A percentile compares a stretch with the other conserved stretches of the same genome.
Conservation (phyloP, 169 alveolate species). For the Plasmodium relictum region DNA sequence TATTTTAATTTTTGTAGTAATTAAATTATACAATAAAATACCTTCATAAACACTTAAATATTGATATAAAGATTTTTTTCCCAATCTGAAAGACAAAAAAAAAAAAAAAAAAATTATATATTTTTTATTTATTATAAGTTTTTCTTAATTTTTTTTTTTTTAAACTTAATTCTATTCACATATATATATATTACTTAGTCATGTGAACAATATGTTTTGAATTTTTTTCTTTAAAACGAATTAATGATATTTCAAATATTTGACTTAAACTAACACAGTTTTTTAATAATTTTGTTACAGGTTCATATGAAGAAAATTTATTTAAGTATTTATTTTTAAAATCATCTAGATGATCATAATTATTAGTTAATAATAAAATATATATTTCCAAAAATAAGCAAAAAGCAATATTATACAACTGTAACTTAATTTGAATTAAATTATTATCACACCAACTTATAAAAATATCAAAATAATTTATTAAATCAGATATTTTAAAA, state of each 20-base stretch:
- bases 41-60: conserved; percentile 71
- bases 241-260: conserved; percentile 64
- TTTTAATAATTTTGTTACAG: conserved; percentile 48
- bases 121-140: background rate
- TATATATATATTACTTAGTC: conserved; percentile 40
- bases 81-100: conserved; percentile 26
- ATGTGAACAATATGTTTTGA: conserved; percentile 57
- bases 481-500: conserved; percentile 19
- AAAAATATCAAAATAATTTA: conserved; percentile 50
- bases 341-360: conserved; percentile 18
- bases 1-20: conserved; percentile 70
- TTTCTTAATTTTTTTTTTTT: background rate
- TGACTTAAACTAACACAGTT: conserved; percentile 70
- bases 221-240: conserved; percentile 74
- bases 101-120: background rate
- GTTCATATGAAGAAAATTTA: conserved; percentile 59
- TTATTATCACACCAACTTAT: conserved; percentile 76
- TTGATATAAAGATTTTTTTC: conserved; percentile 57
- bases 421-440: conserved; percentile 66
- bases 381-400: conserved; percentile 63
- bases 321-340: conserved; percentile 74
- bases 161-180: background rate
- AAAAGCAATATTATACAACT: conserved; percentile 62
- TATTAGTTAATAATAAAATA: conserved; percentile 56
- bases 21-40: conserved; percentile 50